Base-by-base conservation (phyloP, 805 yeast species). In the Starmerella bacillaris region DNA sequence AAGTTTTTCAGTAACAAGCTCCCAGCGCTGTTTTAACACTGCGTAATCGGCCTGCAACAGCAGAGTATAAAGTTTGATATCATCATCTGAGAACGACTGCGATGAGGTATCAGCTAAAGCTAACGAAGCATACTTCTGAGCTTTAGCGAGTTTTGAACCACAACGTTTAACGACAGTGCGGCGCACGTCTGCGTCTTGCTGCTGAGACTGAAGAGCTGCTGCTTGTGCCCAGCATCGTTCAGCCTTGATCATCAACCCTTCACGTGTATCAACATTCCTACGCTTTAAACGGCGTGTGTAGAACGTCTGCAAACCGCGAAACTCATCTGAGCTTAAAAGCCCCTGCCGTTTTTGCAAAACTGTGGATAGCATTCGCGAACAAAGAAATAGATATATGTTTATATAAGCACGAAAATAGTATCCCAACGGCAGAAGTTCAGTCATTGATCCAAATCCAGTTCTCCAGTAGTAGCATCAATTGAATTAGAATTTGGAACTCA, bases 161-260 rank as follows among this genome's bases (percentile, higher is more conserved):
- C 77, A 57, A 39, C 74, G 67, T 36, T 65, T 65, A 14, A 35
- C 26, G 37, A 35, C 18, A 9, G 26, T n/a, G n/a, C 66, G 60
- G 42, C 54, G 51, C 51, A 61, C 51, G 22, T 30, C 56, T 9
- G 65, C 60, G 39, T 67, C 66, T 27, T 70, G 63, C 41, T 70
- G 79, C 32, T 65, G 54, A 8, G 66, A 56, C 40, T 68, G 68
- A 35, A 72, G 61, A 53, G 76, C 83, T 52, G 71, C 64, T 1
- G 84, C 76, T 45, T 65, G 69, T 21, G 80, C 62, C 50, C 73
- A 59, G 45, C 80, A 78, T 50, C 94, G 67, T 55, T 89, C 96
- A 1, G 77, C 72, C 12, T 22, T 32, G n/a, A 67, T 65, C 38
- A 71, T 60, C 18, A 83, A 58, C 74, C 86, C 49, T 58, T 48